A percentile compares a stretch with the other conserved stretches of the same genome.
Conservation (phyloP, 2,329 filamentous ascomycete species). For the Talaromyces atroroseus region DNA sequence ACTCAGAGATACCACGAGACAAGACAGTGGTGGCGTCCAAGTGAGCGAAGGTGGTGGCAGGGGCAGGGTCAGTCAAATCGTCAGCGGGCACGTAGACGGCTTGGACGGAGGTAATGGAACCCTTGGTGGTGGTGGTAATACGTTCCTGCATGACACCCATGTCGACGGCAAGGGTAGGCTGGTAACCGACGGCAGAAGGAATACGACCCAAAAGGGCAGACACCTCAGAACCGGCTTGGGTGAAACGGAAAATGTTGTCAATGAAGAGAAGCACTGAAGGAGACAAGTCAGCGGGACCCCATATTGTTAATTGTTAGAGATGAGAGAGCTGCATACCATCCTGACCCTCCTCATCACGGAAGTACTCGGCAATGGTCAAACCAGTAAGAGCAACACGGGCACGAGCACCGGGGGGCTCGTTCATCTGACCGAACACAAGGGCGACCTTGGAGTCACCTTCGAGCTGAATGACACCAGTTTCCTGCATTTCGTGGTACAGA, state of each 20-base stretch:
- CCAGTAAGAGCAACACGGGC: slow-evolving; percentile 98
- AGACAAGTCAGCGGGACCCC: no score
- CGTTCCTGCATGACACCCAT: slow-evolving; percentile 99
- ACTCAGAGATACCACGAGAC: slow-evolving; percentile 99
- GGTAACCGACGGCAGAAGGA: slow-evolving; percentile 99
- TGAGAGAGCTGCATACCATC: slow-evolving; percentile 56
- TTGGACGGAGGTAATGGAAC: slow-evolving; percentile 99
- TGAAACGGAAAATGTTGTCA: slow-evolving; percentile 99
- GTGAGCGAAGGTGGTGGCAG: slow-evolving; percentile 98
- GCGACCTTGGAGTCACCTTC: slow-evolving; percentile 99
- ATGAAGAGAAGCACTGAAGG: slow-evolving; percentile 88
- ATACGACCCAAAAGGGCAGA: slow-evolving; percentile 99
- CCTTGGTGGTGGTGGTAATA: slow-evolving; percentile 99
- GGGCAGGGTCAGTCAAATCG: slow-evolving; percentile 99
- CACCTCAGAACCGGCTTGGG: slow-evolving; percentile 99
- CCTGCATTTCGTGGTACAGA: slow-evolving; percentile 99
- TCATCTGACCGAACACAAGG: slow-evolving; percentile 99
- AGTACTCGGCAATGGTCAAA: slow-evolving; percentile 64
- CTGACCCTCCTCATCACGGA: slow-evolving; percentile 75
- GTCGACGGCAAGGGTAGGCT: slow-evolving; percentile 95
- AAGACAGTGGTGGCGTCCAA: slow-evolving; percentile 99
- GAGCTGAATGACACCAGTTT: slow-evolving; percentile 98
- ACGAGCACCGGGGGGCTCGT: slow-evolving; percentile 99
- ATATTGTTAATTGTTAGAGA: no score
- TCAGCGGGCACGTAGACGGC: slow-evolving; percentile 99